A percentile compares a stretch with the other conserved stretches of the same genome.
These are phyloP conservation scores for Hirsutella minnesotensis DNA, from an alignment of 2,329 filamentous ascomycete genomes.

Conservation along the genomic window DNA sequence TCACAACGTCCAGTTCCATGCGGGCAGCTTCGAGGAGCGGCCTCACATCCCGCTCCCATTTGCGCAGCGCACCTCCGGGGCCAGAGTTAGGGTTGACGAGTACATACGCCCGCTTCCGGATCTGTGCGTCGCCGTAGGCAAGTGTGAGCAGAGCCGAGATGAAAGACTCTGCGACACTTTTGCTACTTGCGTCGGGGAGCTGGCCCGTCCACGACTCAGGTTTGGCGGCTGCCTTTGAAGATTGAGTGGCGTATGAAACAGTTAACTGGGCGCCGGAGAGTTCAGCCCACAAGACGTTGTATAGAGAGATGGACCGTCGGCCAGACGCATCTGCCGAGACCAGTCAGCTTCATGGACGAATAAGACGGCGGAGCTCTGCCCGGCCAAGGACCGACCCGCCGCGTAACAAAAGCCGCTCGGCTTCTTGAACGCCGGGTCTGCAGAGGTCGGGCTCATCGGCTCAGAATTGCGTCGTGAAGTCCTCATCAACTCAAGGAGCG, in stretches of 20 bases:
- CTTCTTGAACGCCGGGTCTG: neutral
- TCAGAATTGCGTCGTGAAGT: too few species aligned
- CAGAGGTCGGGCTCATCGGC: neutral
- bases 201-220: slow-evolving; percentile 41
- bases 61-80: slow-evolving; percentile 60
- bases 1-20: slow-evolving; percentile 63
- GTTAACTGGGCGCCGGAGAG: slow-evolving; percentile 46
- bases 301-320: slow-evolving; percentile 51
- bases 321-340: slow-evolving; percentile 10
- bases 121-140: slow-evolving; percentile 59
- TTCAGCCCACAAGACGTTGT: slow-evolving; percentile 76
- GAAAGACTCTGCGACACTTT: slow-evolving; percentile 44
- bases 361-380: neutral
- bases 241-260: slow-evolving; percentile 59
- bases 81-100: slow-evolving; percentile 87
- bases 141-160: slow-evolving; percentile 50
- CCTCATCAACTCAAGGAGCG: too few species aligned
- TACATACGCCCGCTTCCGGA: slow-evolving; percentile 70
- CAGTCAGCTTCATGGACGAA: neutral
- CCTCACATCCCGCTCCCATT: slow-evolving; percentile 64
- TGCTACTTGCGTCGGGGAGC: slow-evolving; percentile 25
- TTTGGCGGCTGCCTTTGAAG: slow-evolving; percentile 47
- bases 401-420: neutral
- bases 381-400: neutral
- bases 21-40: slow-evolving; percentile 75